Evolutionary conservation across 2,329 filamentous ascomycete genomes (phyloP), one percentile per base, ranked within the genome.

Genomic region (Xylaria digitata): DNA sequence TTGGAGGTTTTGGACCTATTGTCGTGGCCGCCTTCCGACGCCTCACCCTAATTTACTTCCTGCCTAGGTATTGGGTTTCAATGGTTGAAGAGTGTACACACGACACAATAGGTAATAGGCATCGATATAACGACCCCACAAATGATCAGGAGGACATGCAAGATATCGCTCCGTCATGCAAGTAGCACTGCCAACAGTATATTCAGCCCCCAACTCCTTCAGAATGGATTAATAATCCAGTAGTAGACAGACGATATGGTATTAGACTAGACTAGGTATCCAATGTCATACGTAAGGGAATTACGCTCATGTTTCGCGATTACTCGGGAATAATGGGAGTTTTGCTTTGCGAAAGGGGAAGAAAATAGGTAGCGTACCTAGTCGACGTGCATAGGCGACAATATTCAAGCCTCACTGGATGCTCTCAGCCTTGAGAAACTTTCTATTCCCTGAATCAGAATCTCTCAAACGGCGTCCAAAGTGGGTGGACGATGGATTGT

Each of bases 91-190:
- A 42, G 43, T 2, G 21, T 45, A 50, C 32, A 49, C 21, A 58
- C 23, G 50, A 32, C 42, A 53, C 11, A 37, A 37, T 13, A 37
- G 34, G 34, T 11, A 6, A 40, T 34, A 59, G 46, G 43, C 57
- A 48, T 56, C 56, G 19, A 43, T 7, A 46, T 26, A 23, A 13
- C 6, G 21, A 48, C 65, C 54, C 63, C 53, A 48, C 66, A 54
- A 49, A 59, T 46, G 59, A 63, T 63, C 55, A 57, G 49, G 40
- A 66, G 46, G 49, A 40, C 46, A 45, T 26, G 32, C 30, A 60
- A 26, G 19, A 23, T 50, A 34, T 13, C 42, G 58, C 30, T 61
- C 37, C 13, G 13, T 40, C 37, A 40, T 40, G 9, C 37, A 26
- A 26, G 34, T 37, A 40, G 9, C 37, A 40, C 11, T 15, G 15